phyloP scores from a whole-genome alignment of 2,329 filamentous ascomycete species.

The Hortaea werneckii region DNA sequence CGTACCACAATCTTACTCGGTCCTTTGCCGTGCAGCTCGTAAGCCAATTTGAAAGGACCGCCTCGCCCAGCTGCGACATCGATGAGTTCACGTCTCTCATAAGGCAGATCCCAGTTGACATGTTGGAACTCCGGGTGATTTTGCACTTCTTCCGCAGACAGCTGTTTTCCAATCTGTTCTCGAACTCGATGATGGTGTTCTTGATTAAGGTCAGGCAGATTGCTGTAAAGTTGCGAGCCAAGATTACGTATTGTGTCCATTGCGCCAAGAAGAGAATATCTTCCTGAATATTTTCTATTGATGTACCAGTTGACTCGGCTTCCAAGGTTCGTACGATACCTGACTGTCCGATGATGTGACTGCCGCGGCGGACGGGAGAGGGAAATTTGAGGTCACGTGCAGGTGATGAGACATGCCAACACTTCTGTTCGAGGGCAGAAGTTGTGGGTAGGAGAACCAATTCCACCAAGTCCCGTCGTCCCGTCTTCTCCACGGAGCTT shows the following conservation, averaged over 20 bases:
- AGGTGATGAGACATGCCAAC: neutral
- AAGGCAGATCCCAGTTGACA: constrained; percentile 58
- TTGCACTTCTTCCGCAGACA: constrained; percentile 49
- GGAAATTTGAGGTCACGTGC: neutral
- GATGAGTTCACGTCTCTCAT: constrained; percentile 50
- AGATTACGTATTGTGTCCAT: neutral
- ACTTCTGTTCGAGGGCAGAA: neutral
- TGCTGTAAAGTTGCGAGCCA: neutral
- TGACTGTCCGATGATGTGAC: too few relatives aligned
- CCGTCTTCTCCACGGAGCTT: too few relatives aligned
- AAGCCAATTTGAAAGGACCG: constrained; percentile 65
- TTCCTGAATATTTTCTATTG: neutral
- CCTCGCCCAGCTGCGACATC: constrained; percentile 60
- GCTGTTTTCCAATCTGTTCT: constrained; percentile 7
- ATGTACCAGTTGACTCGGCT: neutral
- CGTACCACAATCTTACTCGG: constrained; percentile 63
- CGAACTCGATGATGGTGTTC: constrained; percentile 7
- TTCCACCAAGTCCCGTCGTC: too few relatives aligned
- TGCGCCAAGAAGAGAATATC: neutral
- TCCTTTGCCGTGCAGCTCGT: constrained; percentile 70
- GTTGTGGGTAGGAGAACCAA: neutral
- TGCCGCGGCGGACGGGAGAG: too few relatives aligned
- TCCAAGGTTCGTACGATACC: too few relatives aligned
- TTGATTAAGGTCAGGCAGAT: constrained; percentile 7
- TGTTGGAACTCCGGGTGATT: constrained; percentile 57